Evolutionary conservation across 805 yeast genomes (phyloP).

Genomic region (Cyberlindnera xylosilytica): DNA sequence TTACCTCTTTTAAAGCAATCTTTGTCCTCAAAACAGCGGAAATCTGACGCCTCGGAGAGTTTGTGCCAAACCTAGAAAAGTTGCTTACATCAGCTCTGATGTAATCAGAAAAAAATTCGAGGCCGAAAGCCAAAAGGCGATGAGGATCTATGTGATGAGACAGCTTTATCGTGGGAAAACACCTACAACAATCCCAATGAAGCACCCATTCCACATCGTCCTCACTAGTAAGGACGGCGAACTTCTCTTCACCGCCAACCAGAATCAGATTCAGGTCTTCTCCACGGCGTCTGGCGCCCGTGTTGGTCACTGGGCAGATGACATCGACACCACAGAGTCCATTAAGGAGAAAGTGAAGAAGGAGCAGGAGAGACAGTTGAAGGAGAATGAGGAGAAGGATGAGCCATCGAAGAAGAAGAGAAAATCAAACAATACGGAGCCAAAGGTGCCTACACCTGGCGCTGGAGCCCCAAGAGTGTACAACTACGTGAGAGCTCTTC

Average conservation of each 20-base stretch:
- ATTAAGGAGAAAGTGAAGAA: slow-evolving; percentile 47
- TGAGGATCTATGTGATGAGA: too few species aligned
- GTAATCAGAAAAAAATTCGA: too few species aligned
- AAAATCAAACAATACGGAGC: slow-evolving; percentile 34
- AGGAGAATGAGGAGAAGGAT: slow-evolving; percentile 33
- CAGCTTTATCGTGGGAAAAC: too few species aligned
- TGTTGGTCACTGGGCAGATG: slow-evolving; percentile 65
- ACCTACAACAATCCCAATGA: slow-evolving; percentile 33
- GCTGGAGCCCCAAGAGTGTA: slow-evolving; percentile 66
- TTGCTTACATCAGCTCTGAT: too few species aligned
- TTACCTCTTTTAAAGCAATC: too few species aligned
- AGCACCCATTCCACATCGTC: slow-evolving; percentile 69
- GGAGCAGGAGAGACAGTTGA: slow-evolving; percentile 31
- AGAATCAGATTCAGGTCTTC: slow-evolving; percentile 57
- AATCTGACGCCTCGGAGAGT: too few species aligned
- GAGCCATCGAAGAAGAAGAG: slow-evolving; percentile 32
- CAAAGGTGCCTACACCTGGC: slow-evolving; percentile 61
- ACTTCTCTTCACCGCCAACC: slow-evolving; percentile 52
- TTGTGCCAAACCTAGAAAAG: too few species aligned
- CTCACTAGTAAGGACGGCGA: slow-evolving; percentile 42
- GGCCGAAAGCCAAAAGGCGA: too few species aligned
- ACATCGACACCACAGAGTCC: slow-evolving; percentile 43
- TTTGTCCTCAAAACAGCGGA: too few species aligned
- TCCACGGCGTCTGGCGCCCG: slow-evolving; percentile 35
- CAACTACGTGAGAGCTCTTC: slow-evolving; percentile 65